phyloP scores from a whole-genome alignment of 148 eudicot genomes.

The Fagopyrum homotropicum region DNA sequence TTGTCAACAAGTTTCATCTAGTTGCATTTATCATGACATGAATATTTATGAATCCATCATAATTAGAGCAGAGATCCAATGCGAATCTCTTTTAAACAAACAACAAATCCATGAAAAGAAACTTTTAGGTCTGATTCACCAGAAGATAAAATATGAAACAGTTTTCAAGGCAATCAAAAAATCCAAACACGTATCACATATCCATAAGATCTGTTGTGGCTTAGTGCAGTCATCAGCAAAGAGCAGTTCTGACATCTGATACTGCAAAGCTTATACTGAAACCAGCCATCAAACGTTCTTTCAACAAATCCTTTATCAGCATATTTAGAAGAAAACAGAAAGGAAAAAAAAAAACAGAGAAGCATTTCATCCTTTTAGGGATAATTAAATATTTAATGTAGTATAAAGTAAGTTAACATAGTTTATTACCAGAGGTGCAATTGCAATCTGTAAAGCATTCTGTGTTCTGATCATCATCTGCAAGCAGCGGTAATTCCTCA shows the following conservation, averaged over 20 bases:
- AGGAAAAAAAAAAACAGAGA: background rate
- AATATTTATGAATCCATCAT: background rate
- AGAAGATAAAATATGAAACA: background rate
- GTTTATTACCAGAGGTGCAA: conserved; percentile 71
- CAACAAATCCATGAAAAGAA: background rate
- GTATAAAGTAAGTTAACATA: background rate
- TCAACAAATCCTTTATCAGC: background rate
- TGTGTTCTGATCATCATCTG: conserved; percentile 22
- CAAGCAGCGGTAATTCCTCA: conserved; percentile 49
- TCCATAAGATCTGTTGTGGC: background rate
- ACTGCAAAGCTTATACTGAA: background rate
- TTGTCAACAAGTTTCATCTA: background rate
- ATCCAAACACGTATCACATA: background rate
- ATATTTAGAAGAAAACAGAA: background rate
- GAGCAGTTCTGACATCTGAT: background rate
- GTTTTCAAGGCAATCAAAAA: background rate
- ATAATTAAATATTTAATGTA: background rate
- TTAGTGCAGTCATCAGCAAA: background rate
- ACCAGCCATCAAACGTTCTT: background rate
- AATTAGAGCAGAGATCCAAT: background rate
- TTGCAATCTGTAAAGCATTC: conserved; percentile 72
- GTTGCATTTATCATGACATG: background rate
- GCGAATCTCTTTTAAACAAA: background rate
- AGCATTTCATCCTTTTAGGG: background rate
- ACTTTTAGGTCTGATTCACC: background rate